Base-by-base conservation (phyloP, 805 yeast species). In the Brettanomyces custersianus region DNA sequence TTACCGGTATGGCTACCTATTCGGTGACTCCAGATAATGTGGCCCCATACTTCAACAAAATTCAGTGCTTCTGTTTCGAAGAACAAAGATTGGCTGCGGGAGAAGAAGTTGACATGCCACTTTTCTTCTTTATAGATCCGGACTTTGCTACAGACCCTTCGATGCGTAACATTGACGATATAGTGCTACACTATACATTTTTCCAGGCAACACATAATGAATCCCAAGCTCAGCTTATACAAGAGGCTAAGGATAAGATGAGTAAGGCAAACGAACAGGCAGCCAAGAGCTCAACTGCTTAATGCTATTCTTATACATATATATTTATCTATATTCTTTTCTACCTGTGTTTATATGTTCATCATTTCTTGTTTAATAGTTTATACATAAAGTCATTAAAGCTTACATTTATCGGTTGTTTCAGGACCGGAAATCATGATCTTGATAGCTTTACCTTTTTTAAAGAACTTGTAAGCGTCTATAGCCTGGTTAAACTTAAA, bases 71-170 rank as follows among this genome's bases (percentile, higher is more conserved):
- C 63, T 92, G 98, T 55, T 92, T 92, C 53, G 98, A 92, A 63
- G 98, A 92, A 57, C 98, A 92, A 59, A 74, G 84, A 58, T 66
- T 92, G 44, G 71, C 77, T 37, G 95, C 96, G 3, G 96, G 96
- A 7, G 98, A 92, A 60, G 96, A 92, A 55, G 94, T 92, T 13
- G 98, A 92, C 55, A 92, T 92, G 98, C 98, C 98, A 0, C 85
- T 92, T 7, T 92, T 92, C 63, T 92, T 88, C 71, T 88, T 88
- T 59, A 84, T 88, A 31, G 97, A 88, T 55, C 97, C 97, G 0
- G 97, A 88, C 46, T 90, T 82, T 59, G 92, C 92, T 31, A 76
- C 78, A 40, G 97, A 88, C 54, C 96, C 98, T 4, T 69, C 76
- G 23, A 85, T 92, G 94, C 75, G 88, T 57, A 82, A 85, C 50